Evolutionary conservation across 2,329 filamentous ascomycete species (phyloP).

Genomic region (Nigrospora sphaerica): DNA sequence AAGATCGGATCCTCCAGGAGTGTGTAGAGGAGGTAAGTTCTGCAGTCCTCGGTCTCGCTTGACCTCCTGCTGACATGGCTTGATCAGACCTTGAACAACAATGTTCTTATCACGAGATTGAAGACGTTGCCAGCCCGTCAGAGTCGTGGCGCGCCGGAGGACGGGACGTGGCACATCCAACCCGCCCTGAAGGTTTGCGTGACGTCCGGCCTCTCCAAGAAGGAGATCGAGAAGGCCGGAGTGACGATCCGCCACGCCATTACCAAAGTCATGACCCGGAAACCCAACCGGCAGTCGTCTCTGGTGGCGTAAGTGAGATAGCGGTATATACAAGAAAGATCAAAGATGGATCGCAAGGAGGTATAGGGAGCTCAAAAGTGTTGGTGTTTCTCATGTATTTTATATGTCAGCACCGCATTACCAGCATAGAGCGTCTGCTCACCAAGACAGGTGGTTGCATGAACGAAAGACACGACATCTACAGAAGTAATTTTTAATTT

Average conservation of each 20-base stretch:
- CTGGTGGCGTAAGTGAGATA: conserved; percentile 19
- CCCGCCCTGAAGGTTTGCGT: conserved; percentile 89
- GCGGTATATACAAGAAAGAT: no score
- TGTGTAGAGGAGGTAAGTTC: conserved; percentile 85
- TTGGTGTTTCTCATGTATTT: no score
- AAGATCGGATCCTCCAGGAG: conserved; percentile 80
- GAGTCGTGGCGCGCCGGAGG: conserved; percentile 56
- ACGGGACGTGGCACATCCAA: conserved; percentile 61
- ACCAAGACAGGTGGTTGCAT: no score
- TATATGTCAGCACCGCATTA: no score
- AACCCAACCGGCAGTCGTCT: conserved; percentile 41
- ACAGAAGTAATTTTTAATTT: no score
- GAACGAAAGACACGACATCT: no score
- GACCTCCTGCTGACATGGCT: conserved; percentile 1
- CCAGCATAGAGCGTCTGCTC: no score
- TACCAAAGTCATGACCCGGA: conserved; percentile 77
- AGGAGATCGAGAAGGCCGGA: conserved; percentile 93
- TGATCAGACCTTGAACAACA: conserved; percentile 69
- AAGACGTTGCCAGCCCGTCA: conserved; percentile 67
- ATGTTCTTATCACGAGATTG: conserved; percentile 80
- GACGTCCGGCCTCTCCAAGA: conserved; percentile 80
- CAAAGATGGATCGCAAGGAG: no score
- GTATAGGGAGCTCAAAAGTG: no score
- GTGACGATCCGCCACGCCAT: conserved; percentile 84
- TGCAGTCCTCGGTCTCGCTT: background rate